Conservation (phyloP, 352 stramenopile species). For the Phytophthora nicotianae region DNA sequence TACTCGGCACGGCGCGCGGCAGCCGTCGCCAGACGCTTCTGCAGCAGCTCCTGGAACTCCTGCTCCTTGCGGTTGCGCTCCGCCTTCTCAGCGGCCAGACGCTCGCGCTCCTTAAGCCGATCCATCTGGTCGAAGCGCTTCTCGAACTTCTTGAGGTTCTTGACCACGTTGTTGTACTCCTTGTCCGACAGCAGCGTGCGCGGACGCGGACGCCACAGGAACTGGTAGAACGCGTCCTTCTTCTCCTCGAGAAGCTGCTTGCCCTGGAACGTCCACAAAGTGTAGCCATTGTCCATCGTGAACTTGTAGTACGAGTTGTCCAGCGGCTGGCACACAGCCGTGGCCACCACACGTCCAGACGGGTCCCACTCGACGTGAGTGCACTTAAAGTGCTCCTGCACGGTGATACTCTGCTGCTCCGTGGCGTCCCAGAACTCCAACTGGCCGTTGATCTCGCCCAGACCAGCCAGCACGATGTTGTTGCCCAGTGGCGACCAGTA, state of each 20-base stretch:
- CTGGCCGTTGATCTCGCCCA: slow-evolving; percentile 95
- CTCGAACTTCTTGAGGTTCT: slow-evolving; percentile 98
- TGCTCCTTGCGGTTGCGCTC: slow-evolving; percentile 74
- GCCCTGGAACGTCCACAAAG: slow-evolving; percentile 98
- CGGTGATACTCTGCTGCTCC: slow-evolving; percentile 92
- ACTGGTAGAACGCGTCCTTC: slow-evolving; percentile 98
- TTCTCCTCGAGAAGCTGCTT: slow-evolving; percentile 94
- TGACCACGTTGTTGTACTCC: slow-evolving; percentile 95
- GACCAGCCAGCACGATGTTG: slow-evolving; percentile 94
- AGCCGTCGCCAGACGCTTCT: slow-evolving; percentile 40
- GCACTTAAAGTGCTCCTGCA: slow-evolving; percentile 98
- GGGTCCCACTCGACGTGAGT: slow-evolving; percentile 99
- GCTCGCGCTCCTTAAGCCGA: slow-evolving; percentile 83
- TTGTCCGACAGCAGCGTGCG: slow-evolving; percentile 92
- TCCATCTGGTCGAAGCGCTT: slow-evolving; percentile 91
- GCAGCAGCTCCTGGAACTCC: slow-evolving; percentile 76
- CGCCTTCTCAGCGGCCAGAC: slow-evolving; percentile 60
- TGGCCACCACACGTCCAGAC: slow-evolving; percentile 94
- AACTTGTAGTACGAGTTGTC: slow-evolving; percentile 97
- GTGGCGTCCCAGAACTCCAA: slow-evolving; percentile 99
- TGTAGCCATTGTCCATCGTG: slow-evolving; percentile 99
- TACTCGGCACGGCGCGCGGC: slow-evolving; percentile 57
- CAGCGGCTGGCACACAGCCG: slow-evolving; percentile 95
- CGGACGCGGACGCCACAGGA: slow-evolving; percentile 92
- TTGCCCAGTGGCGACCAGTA: slow-evolving; percentile 96